Evolutionary conservation across 352 stramenopile species (phyloP), one percentile per base, ranked within the genome.

Genomic region (Globisporangium yorkense): DNA sequence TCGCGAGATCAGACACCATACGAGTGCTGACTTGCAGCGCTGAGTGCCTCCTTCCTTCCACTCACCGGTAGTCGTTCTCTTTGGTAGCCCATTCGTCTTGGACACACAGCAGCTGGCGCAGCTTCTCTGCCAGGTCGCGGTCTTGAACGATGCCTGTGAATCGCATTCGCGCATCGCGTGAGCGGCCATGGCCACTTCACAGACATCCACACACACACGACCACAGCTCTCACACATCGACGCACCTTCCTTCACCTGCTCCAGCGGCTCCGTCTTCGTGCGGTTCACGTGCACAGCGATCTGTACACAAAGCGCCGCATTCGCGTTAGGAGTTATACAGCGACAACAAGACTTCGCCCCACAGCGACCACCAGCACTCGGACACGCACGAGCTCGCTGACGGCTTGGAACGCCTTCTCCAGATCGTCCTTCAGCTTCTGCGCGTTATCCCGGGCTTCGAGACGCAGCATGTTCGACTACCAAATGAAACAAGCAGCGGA

Each of bases 21-120:
- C 31, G 31, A 35, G 35, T 3, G 35, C 10, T 15, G 10, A 3
- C 33, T 37, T 15, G 35, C 2, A 41, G 9, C 12, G 12, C 8
- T 3, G 35, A 41, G 8, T 9, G 35, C 7, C 12, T 41, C 4
- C 44, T 44, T 37, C 2, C 44, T 37, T 37, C 16, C 8, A 51
- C 60, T 37, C 63, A 87, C 80, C 85, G 63, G 54, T 93, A 93
- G 53, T 95, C 83, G 50, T 95, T 95, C 59, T 95, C 85, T 62
- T 92, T 95, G 16, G 64, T 59, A 31, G 92, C 72, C 85, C 85
- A 95, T 31, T 89, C 81, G 49, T 95, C 83, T 54, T 88, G 75
- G 21, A 80, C 57, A 10, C 68, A 62, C 12, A 92, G 40, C 2
- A 89, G 29, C 15, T 66, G 60, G 63, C 89, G 74, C 1, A 91